These are phyloP conservation scores for Heritiera littoralis DNA, from an alignment of 345 rosid species.

Conservation along the genomic window DNA sequence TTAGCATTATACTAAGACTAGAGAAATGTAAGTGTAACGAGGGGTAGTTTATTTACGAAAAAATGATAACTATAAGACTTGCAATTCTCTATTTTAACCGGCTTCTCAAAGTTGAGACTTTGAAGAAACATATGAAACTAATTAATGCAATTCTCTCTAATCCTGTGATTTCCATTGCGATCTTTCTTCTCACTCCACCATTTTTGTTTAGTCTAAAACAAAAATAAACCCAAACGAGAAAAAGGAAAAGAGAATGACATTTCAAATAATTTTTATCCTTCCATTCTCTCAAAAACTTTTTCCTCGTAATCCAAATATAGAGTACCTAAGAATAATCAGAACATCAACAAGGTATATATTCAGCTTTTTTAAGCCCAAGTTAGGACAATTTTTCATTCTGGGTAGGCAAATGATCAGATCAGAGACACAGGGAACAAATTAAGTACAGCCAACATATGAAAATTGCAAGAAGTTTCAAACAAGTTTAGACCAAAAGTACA, in stretches of 20 bases:
- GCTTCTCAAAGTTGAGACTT: no score
- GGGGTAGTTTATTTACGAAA: no score
- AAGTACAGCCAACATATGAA: neutral
- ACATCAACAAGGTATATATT: neutral
- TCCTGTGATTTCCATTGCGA: no score
- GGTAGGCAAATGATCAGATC: neutral
- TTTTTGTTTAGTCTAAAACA: no score
- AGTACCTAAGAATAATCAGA: neutral
- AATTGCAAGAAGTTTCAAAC: neutral
- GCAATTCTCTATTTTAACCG: no score
- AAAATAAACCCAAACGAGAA: neutral
- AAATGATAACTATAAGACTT: no score
- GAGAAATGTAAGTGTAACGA: no score
- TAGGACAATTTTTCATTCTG: neutral
- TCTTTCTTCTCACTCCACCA: no score
- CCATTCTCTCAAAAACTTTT: neutral
- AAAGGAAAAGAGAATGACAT: neutral
- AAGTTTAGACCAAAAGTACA: neutral
- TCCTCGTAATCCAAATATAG: neutral
- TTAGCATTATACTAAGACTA: no score
- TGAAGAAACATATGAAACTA: no score
- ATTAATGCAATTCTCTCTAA: no score
- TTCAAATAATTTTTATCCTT: neutral
- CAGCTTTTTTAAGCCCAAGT: neutral
- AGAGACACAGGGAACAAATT: neutral